Base-by-base conservation (phyloP, 192 early-diverging fungal genomes). In the Dissophora globulifera region DNA sequence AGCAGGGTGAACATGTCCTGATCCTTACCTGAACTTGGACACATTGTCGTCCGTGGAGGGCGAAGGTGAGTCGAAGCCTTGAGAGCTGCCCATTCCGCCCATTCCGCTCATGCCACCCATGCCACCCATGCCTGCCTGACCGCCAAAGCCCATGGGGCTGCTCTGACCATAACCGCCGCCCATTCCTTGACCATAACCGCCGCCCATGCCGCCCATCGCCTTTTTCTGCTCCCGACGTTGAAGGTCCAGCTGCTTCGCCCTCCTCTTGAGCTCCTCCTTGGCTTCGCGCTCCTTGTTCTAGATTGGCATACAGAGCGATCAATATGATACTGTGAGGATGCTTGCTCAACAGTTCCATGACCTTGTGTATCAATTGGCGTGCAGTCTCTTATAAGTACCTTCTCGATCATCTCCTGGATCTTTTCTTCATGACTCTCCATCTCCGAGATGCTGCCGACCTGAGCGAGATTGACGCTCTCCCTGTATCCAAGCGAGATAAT, bases 381-480 rank as follows among this genome's bases (percentile, higher is more conserved):
- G 3, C 17, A 31, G 16, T 23, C 27, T 23, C 10, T 22, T 10
- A 42, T 10, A 52, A 4, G 9, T 79, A 90, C 89, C 85, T 87
- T 89, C 55, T 92, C 89, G 72, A 98, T 98, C 67, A 96, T 95
- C 45, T 96, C 95, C 69, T 96, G 95, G 55, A 98, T 90, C 81
- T 94, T 93, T 70, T 99, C 97, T 79, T 99, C 97, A 62, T 98
- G 94, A 81, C 91, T 93, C 80, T 99, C 97, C 97, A 99, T 99
- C 74, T 95, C 93, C 52, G 89, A 91, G 50, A 96, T 97, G 27
- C 92, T 96, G 51, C 89, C 90, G n/a, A 99, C 89, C 81, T 96
- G 94, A 67, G 89, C 86, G 25, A 98, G 64, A 62, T 92, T 94
- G 30, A 98, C 90, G 57, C 94, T 95, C 79, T 99, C 97, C 50